Evolutionary conservation across 2,329 filamentous ascomycete species (phyloP).

Genomic region (Fusarium pseudograminearum): DNA sequence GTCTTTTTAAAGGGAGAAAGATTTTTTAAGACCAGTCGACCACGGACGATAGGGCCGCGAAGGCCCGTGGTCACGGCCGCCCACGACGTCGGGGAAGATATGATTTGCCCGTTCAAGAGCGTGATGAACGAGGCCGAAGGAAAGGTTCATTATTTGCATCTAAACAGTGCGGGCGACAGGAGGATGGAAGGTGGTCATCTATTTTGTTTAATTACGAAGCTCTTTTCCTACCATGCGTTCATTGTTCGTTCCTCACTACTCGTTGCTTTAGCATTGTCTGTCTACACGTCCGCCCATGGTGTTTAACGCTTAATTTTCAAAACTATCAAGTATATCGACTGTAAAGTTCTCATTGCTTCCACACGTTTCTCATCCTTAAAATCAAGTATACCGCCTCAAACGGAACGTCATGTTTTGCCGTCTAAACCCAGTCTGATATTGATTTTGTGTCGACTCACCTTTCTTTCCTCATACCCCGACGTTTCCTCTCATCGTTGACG

Average conservation of each 20-base stretch:
- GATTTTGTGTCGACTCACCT: conserved; percentile 8
- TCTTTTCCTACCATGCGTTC: conserved; percentile 46
- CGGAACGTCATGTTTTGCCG: background rate
- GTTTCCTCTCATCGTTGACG: background rate
- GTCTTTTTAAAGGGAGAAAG: conserved; percentile 44
- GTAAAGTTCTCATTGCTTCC: conserved; percentile 9
- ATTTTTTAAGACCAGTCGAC: conserved; percentile 41
- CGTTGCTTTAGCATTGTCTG: conserved; percentile 28
- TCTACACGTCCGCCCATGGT: conserved; percentile 16
- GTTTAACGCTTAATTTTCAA: conserved; percentile 23
- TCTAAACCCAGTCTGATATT: conserved; percentile 3
- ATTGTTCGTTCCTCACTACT: conserved; percentile 8
- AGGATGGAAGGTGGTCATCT: conserved; percentile 57
- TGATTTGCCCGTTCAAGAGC: conserved; percentile 34
- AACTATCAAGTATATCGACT: conserved; percentile 5
- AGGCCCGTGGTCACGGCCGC: conserved; percentile 37
- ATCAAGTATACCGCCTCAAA: background rate
- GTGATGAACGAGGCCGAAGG: conserved; percentile 37
- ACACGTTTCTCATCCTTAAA: background rate
- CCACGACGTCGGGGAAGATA: conserved; percentile 30
- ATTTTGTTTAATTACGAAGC: conserved; percentile 66
- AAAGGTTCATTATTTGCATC: conserved; percentile 49
- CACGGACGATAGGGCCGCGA: conserved; percentile 39
- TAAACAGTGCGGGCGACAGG: conserved; percentile 50
- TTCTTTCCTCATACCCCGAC: background rate